Base-by-base conservation (phyloP, 2,329 filamentous ascomycete species). In the Plectosphaerella plurivora region DNA sequence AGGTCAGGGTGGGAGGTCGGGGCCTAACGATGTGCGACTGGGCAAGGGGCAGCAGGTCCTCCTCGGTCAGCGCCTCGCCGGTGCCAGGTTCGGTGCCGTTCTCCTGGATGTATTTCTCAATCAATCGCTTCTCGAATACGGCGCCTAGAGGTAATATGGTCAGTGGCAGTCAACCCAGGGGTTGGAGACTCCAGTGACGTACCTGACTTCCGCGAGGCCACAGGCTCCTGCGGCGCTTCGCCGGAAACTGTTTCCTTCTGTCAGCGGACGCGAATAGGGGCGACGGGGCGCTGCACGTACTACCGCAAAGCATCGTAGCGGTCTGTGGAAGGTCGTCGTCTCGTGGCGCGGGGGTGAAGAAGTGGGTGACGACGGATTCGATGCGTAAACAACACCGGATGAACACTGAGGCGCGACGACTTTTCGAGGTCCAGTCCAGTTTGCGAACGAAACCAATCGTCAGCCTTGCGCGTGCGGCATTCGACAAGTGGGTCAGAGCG, bases 151-250 rank as follows among this genome's bases (percentile, higher is more conserved):
- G 22, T 5, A 22, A 22, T n/a, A 16, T 45, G 41, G 61, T 73
- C 63, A 74, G 66, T 45, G 46, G 33, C 50, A 25, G 51, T 45
- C 52, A 46, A 51, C 45, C 39, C 28, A 45, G 49, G 45, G 52
- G 5, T 51, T 53, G 57, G 39, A 54, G 45, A 50, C 18, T 14
- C 54, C 45, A 54, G 51, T 49, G 49, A 55, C 56, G 75, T 77
- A 91, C 90, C 92, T 66, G 91, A 95, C 76, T 97, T 96, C 72
- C 89, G 88, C 66, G 94, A 99, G 65, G 91, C 89, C 61, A 97
- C 93, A 52, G 94, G 92, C 73, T 91, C 87, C 75, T 96, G 89
- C 59, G 94, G 93, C 75, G 91, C 87, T 82, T 97, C 93, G 74
- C 94, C 94, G 57, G 94, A 99, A 72, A 99, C 93, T 96, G 65